Evolutionary conservation across 176 grass and related monocot genomes (phyloP), one percentile per base, ranked within the genome.

Genomic region (Avena sativa): DNA sequence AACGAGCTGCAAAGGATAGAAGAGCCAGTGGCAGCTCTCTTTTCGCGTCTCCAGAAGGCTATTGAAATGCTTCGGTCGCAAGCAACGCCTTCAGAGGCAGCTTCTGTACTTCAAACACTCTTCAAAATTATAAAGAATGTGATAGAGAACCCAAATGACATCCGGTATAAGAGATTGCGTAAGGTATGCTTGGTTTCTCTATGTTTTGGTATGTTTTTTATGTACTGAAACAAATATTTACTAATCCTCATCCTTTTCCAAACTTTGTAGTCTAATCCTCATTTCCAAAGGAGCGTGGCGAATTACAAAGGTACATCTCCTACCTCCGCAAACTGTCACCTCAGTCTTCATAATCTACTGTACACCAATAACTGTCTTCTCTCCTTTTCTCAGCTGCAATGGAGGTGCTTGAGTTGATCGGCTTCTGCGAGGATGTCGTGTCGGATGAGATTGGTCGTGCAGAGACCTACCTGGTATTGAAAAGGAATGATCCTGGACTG

Each of bases 91-190:
- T 36, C 23, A 78, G 89, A 99, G 88, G 89, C 92, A 20, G 61
- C 88, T 38, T 75, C 83, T 55, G 90, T 75, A 60, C 83, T 99
- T 84, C 90, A 96, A 87, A 96, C 97, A 83, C 90, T 94, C 57
- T 94, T 86, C 74, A 98, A 93, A 81, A 94, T 98, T 30, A 94
- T 98, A 72, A 94, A 91, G 89, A 98, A 96, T 81, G 97, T 96
- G 67, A 90, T 98, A 86, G 89, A 98, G 16, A 87, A 96, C 59
- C 97, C 97, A 46, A 84, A 90, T 70, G 89, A 99, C 38, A 76
- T 36, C 40, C 94, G 92, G 34, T 99, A 94, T 78, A 94, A 79
- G 84, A 99, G 85, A 79, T 20, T 96, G 74, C 94, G 97, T 9
- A 99, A 99, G 94, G 97, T 96, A 79, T 90, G 46, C 47, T 80